A percentile compares a stretch with the other conserved stretches of the same genome.
phyloP scores from a whole-genome alignment of 1,284 basidiomycete genomes.

The Rhodotorula mucilaginosa region DNA sequence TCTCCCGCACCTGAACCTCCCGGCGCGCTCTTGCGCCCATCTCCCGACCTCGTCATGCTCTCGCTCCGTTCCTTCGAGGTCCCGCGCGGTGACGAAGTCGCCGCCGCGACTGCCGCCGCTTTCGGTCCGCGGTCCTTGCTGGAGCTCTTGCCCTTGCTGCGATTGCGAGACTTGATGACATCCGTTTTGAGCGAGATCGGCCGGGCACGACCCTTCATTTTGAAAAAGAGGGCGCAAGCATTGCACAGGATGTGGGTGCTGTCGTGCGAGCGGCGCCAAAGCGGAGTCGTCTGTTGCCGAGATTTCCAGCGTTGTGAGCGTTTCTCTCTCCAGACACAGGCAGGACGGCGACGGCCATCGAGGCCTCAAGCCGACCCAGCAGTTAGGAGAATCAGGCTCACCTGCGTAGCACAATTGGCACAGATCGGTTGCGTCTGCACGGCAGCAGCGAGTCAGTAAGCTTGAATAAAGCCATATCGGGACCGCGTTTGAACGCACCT shows the following conservation, averaged over 20 bases:
- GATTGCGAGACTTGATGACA: slow-evolving; percentile 47
- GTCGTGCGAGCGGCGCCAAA: slow-evolving; percentile 46
- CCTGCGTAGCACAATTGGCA: slow-evolving; percentile 42
- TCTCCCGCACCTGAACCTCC: slow-evolving; percentile 31
- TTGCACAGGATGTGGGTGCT: slow-evolving; percentile 47
- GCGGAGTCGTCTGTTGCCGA: slow-evolving; percentile 43
- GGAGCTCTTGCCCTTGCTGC: slow-evolving; percentile 44
- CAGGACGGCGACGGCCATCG: neutral
- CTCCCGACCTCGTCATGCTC: slow-evolving; percentile 27
- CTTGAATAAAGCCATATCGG: no score
- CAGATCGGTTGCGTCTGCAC: slow-evolving; percentile 40
- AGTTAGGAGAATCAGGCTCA: slow-evolving; percentile 3
- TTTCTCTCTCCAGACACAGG: neutral
- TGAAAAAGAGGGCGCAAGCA: slow-evolving; percentile 47
- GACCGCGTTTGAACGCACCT: slow-evolving; percentile 4
- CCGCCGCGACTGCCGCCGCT: slow-evolving; percentile 4
- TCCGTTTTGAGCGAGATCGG: slow-evolving; percentile 48
- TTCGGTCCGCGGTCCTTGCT: slow-evolving; percentile 36
- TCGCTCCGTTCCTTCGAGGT: slow-evolving; percentile 34
- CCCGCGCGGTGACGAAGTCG: neutral
- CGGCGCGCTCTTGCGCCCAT: slow-evolving; percentile 33
- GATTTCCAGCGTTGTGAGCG: neutral
- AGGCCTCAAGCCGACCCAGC: neutral
- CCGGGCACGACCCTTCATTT: slow-evolving; percentile 47
- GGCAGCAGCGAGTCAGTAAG: neutral